Percentiles rank a stretch among this genome's conserved stretches.
Evolutionary conservation across 78 protist species (phyloP).

Genomic region (Polysphondylium violaceum): DNA sequence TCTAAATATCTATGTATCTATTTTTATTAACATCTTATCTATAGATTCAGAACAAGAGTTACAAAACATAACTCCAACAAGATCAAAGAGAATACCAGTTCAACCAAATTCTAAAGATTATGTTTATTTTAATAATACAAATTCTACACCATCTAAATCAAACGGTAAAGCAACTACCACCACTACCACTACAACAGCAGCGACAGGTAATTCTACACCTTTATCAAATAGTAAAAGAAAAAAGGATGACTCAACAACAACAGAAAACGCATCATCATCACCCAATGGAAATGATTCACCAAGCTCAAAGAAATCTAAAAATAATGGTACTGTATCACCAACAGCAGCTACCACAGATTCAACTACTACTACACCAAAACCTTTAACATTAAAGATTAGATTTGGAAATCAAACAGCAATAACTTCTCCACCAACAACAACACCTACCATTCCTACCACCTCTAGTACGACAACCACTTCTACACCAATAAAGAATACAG

Average conservation of each 20-base stretch:
- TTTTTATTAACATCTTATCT: too few relatives aligned
- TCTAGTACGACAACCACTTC: background rate
- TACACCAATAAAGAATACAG: slow-evolving; percentile 16
- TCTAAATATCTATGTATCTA: too few relatives aligned
- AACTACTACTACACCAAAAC: background rate
- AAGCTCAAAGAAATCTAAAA: background rate
- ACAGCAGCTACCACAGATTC: background rate
- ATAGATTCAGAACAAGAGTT: slow-evolving; percentile 4
- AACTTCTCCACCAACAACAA: background rate
- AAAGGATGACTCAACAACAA: background rate
- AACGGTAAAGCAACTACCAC: background rate
- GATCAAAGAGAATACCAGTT: slow-evolving; percentile 1
- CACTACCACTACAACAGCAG: slow-evolving; percentile 2
- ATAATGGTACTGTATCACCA: background rate
- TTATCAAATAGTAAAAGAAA: slow-evolving; percentile 19
- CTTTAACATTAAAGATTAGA: slow-evolving; percentile 17
- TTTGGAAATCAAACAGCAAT: background rate
- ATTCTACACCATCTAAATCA: background rate
- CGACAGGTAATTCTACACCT: background rate
- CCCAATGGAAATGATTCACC: background rate
- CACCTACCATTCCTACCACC: background rate
- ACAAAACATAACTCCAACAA: slow-evolving; percentile 7
- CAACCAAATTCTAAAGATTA: background rate
- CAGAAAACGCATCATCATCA: too few relatives aligned
- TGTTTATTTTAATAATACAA: background rate